Evolutionary conservation across 1,139 yeast genomes (phyloP).

Genomic region (Pichia norvegensis): DNA sequence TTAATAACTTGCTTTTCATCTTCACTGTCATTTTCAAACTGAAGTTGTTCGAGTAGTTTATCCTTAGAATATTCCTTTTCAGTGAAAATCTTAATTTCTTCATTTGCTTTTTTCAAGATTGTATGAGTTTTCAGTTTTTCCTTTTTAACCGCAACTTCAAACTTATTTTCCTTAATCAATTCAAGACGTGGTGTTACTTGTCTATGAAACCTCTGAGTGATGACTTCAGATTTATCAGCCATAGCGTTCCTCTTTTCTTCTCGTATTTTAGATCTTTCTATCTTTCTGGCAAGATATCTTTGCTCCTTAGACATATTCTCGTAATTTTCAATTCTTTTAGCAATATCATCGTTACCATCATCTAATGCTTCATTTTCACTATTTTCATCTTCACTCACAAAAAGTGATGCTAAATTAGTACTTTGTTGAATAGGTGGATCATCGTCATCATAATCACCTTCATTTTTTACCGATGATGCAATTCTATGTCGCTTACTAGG

Average conservation of each 20-base stretch:
- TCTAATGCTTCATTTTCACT: background rate
- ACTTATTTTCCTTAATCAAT: background rate
- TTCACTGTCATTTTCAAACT: background rate
- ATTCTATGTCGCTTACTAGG: background rate
- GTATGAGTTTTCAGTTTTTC: background rate
- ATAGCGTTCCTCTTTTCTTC: slow-evolving; percentile 5
- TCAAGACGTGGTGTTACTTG: background rate
- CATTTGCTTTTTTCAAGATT: background rate
- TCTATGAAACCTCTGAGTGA: background rate
- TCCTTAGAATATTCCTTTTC: slow-evolving; percentile 1
- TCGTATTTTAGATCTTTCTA: slow-evolving; percentile 16
- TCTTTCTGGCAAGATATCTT: slow-evolving; percentile 21
- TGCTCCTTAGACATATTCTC: slow-evolving; percentile 21
- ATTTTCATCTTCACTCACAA: slow-evolving; percentile 5
- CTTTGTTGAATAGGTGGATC: background rate
- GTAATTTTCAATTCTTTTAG: slow-evolving; percentile 17
- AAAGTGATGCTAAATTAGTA: slow-evolving; percentile 1
- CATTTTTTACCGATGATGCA: background rate
- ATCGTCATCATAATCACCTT: slow-evolving; percentile 1
- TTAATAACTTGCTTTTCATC: background rate
- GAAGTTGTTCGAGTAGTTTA: background rate
- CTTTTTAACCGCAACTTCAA: background rate
- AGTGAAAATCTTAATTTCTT: background rate
- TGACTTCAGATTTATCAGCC: background rate
- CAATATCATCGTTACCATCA: background rate